Conservation (phyloP, 2,329 filamentous ascomycete genomes). For the Balansia obtecta region DNA sequence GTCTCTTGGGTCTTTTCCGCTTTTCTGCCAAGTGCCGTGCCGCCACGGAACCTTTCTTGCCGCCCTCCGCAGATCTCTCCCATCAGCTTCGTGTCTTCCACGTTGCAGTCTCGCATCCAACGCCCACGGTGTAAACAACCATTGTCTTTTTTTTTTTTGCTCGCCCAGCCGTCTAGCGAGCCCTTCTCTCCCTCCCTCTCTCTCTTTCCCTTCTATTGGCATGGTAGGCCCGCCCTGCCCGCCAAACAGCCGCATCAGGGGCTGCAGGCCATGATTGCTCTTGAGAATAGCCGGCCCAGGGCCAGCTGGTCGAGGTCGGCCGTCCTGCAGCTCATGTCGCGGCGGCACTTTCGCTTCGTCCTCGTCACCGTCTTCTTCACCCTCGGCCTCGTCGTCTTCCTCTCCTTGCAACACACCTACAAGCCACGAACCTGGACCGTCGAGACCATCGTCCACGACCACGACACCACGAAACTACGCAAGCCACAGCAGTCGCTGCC, state of each 20-base stretch:
- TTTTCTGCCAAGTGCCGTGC: too few relatives aligned
- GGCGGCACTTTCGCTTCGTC: background rate
- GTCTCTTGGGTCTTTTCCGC: too few relatives aligned
- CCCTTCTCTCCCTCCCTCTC: too few relatives aligned
- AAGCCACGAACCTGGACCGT: conserved; percentile 3
- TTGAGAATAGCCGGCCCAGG: background rate
- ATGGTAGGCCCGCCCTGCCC: background rate
- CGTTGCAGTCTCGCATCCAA: too few relatives aligned
- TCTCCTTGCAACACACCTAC: background rate
- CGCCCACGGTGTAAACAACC: too few relatives aligned
- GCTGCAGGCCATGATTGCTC: conserved; percentile 1
- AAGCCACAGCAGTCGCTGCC: conserved; percentile 9
- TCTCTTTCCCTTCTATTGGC: too few relatives aligned
- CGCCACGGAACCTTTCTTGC: too few relatives aligned
- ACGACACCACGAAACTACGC: background rate
- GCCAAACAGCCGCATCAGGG: background rate
- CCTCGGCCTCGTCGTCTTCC: background rate
- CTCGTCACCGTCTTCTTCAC: background rate
- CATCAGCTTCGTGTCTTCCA: too few relatives aligned
- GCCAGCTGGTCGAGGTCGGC: background rate
- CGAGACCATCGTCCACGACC: conserved; percentile 5
- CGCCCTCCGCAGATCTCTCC: too few relatives aligned
- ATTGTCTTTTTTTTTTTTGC: background rate
- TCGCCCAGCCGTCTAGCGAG: background rate
- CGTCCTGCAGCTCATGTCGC: conserved; percentile 1